These are phyloP conservation scores for Elsinoe perseae DNA, from an alignment of 2,329 filamentous ascomycete genomes.

Conservation along the genomic window DNA sequence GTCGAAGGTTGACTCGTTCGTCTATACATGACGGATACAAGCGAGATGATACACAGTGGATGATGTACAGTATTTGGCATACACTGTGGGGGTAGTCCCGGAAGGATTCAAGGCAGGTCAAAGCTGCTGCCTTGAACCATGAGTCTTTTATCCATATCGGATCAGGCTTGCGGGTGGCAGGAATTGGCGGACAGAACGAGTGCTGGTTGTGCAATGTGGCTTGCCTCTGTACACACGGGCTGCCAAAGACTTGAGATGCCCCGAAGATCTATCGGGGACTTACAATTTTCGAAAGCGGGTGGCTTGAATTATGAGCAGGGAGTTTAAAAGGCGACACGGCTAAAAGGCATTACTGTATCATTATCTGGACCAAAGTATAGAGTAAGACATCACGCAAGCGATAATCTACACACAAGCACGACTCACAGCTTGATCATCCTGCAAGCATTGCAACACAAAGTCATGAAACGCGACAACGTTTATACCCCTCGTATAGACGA, in stretches of 20 bases:
- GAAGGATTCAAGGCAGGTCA: background rate
- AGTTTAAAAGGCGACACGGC: background rate
- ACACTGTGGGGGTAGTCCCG: background rate
- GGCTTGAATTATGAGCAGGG: background rate
- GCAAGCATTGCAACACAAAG: background rate
- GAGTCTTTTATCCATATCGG: background rate
- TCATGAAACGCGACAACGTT: background rate
- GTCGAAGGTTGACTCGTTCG: background rate
- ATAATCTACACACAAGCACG: background rate
- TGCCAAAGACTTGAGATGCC: background rate
- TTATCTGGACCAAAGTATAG: background rate
- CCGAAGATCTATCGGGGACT: conserved; percentile 2
- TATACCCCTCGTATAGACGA: background rate
- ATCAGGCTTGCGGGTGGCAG: conserved; percentile 1
- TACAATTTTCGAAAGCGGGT: background rate
- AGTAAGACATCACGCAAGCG: conserved; percentile 5
- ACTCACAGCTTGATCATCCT: background rate
- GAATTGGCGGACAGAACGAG: conserved; percentile 1
- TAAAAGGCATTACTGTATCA: conserved; percentile 1
- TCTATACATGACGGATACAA: conserved; percentile 4
- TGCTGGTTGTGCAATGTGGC: background rate
- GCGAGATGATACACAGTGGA: conserved; percentile 4
- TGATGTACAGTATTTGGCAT: conserved; percentile 7
- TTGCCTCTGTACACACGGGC: background rate
- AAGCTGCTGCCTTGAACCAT: background rate